A percentile compares a stretch with the other conserved stretches of the same genome.
phyloP scores from a whole-genome alignment of 2,329 filamentous ascomycete genomes.

The Botrytis paeoniae region DNA sequence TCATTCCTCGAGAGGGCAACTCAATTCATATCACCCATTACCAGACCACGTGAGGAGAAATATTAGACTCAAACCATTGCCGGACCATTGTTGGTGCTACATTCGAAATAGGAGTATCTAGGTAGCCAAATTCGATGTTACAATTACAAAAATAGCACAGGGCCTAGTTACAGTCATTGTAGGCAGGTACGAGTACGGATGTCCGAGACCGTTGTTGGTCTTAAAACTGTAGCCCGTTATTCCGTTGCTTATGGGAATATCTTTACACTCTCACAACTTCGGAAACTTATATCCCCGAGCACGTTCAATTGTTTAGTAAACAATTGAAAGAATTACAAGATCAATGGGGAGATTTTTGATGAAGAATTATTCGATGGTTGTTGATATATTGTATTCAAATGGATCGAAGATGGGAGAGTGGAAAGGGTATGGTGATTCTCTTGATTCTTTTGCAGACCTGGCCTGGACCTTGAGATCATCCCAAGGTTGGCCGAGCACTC shows the following conservation, averaged over 20 bases:
- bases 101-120: background rate
- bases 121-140: background rate
- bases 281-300: background rate
- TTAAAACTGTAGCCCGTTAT: background rate
- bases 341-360: background rate
- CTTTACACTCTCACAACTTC: background rate
- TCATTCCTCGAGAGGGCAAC: background rate
- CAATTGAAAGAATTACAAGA: background rate
- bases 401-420: background rate
- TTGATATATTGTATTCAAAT: background rate
- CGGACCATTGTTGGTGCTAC: background rate
- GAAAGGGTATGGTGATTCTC: background rate
- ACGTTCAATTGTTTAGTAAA: background rate
- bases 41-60: too few species aligned
- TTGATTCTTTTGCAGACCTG: background rate
- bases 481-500: slow-evolving; percentile 6
- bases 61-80: background rate
- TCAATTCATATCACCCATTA: background rate
- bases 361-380: background rate
- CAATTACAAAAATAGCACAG: background rate
- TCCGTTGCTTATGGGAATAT: background rate
- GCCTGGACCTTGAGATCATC: slow-evolving; percentile 5
- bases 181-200: background rate
- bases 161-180: background rate
- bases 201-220: background rate